Conservation (phyloP, 2,329 filamentous ascomycete species). For the Trichoderma afroharzianum region DNA sequence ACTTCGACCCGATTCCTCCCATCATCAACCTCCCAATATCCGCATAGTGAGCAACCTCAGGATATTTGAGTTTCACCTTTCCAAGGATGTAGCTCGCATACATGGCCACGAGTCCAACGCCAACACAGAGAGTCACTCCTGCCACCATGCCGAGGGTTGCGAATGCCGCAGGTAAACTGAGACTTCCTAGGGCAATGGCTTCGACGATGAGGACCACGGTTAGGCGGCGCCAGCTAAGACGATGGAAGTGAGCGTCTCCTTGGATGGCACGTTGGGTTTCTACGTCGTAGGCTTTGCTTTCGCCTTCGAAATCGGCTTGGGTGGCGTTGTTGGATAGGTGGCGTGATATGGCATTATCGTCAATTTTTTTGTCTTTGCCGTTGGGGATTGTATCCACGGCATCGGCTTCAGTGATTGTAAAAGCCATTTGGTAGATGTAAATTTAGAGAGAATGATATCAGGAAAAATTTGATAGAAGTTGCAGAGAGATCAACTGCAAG, state of each 20-base stretch:
- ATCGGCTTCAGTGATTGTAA: background rate
- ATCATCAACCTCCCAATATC: slow-evolving; percentile 62
- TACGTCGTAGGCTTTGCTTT: background rate
- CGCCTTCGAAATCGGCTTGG: background rate
- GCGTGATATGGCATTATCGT: background rate
- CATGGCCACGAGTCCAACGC: slow-evolving; percentile 45
- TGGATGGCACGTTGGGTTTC: background rate
- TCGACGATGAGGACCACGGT: slow-evolving; percentile 55
- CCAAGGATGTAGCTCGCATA: slow-evolving; percentile 47
- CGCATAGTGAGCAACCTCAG: slow-evolving; percentile 61
- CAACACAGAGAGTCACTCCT: slow-evolving; percentile 41
- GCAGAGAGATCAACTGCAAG: background rate
- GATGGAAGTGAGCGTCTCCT: slow-evolving; percentile 48
- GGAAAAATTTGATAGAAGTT: background rate
- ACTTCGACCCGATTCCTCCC: slow-evolving; percentile 57
- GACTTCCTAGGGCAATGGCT: slow-evolving; percentile 52
- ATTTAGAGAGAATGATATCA: no score
- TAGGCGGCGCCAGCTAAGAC: slow-evolving; percentile 55
- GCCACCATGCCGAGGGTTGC: slow-evolving; percentile 54
- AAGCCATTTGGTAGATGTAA: background rate
- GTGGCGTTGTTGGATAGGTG: background rate
- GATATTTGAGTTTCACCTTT: slow-evolving; percentile 46
- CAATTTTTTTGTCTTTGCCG: background rate
- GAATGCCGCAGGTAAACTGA: slow-evolving; percentile 50
- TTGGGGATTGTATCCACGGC: background rate